Evolutionary conservation across 1,284 basidiomycete species (phyloP), one percentile per base, ranked within the genome.

Genomic region (Apiotrichum porosum): DNA sequence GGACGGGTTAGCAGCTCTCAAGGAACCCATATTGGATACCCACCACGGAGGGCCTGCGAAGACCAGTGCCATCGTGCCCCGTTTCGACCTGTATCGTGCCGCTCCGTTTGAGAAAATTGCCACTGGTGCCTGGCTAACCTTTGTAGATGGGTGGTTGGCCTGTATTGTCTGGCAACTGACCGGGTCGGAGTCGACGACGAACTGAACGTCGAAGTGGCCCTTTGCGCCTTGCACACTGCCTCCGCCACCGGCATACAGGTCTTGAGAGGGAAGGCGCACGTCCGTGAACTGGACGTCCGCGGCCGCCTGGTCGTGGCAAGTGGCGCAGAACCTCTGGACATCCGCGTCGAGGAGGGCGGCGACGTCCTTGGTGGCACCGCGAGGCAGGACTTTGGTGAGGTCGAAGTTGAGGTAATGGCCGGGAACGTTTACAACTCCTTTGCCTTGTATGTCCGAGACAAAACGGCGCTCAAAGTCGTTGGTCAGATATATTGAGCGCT

Each of bases 211-310:
- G 36, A 63, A 66, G 18, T 55, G 54, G 14, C 14, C 12, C 4
- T 42, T 13, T 0, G 57, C 58, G 9, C 60, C 59, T 4, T 55
- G 30, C 2, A 62, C 47, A 9, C 51, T 42, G 0, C 66, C 66
- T 1, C 65, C 66, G 9, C 56, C 65, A 4, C 66, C 66, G 18
- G 63, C 62, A 42, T 65, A 69, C 36, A 59, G 53, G 36, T 67
- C 66, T 2, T 47, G 49, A 0, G 56, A 51, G 4, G 51, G 43
- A 1, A 59, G 47, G 14, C 49, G 47, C 15, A 46, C 38, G 8
- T n/a, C 43, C 6, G 38, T 23, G 1, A 34, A 13, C 19, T 42
- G 51, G 1, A 44, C 32, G 10, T 37, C 12, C n/a, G 46, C 33
- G 8, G 38, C 47, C n/a, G 19, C 26, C n/a, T 6, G 28, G n/a